Percentiles rank a stretch among this genome's conserved stretches.
These are phyloP conservation scores for Aotearoamyces nothofagi DNA, from an alignment of 2,329 filamentous ascomycete species.

Conservation along the genomic window DNA sequence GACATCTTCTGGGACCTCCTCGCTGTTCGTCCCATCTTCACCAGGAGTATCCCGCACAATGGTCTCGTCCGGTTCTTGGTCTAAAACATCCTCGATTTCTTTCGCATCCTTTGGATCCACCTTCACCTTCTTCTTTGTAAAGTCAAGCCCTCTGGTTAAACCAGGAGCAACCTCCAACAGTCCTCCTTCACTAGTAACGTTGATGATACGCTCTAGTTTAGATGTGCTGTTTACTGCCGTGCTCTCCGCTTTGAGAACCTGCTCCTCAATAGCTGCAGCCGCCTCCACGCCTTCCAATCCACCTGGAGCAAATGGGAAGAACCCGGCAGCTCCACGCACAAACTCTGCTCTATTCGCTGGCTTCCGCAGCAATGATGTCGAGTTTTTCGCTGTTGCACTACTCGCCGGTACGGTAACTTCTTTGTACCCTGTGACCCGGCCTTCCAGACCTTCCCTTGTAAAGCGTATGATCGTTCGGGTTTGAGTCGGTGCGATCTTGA, in stretches of 20 bases:
- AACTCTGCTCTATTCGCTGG: conserved; percentile 81
- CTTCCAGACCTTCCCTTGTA: conserved; percentile 78
- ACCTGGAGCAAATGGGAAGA: conserved; percentile 86
- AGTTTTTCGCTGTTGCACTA: conserved; percentile 88
- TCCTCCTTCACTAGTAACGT: conserved; percentile 61
- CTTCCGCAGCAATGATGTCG: conserved; percentile 74
- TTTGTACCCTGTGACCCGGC: conserved; percentile 81
- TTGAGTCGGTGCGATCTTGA: conserved; percentile 78
- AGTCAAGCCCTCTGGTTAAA: conserved; percentile 61
- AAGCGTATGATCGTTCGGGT: conserved; percentile 92
- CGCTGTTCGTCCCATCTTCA: conserved; percentile 16
- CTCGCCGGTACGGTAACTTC: conserved; percentile 85
- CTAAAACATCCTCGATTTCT: conserved; percentile 51
- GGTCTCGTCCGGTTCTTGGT: conserved; percentile 26
- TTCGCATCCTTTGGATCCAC: conserved; percentile 46
- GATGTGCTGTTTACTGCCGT: conserved; percentile 27
- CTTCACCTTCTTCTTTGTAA: conserved; percentile 43
- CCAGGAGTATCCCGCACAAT: conserved; percentile 17
- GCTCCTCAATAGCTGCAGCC: conserved; percentile 69
- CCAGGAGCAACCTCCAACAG: conserved; percentile 74
- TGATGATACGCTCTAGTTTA: conserved; percentile 73
- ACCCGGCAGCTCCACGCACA: conserved; percentile 81
- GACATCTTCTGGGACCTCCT: conserved; percentile 19
- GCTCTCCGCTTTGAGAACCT: conserved; percentile 39
- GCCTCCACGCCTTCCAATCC: conserved; percentile 79